Base-by-base conservation (phyloP, 139 green algal genomes). In the Nannochloris sp. region DNA sequence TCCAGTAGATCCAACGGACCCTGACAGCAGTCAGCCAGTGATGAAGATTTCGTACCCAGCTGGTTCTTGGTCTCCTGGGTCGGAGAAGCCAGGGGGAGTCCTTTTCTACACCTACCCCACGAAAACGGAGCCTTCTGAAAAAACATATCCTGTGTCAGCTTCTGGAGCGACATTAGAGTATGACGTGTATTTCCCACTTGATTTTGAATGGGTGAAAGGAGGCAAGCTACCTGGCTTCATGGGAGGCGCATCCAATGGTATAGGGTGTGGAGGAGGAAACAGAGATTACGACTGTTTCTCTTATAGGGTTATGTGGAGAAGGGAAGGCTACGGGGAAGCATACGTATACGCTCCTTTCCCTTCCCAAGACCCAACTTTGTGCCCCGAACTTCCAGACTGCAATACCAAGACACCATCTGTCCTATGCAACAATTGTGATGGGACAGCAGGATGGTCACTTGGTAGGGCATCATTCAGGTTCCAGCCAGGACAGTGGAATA, bases 21-120 rank as follows among this genome's bases (percentile, higher is more conserved):
- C 57, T 3, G 23, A 9, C 27, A 18, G 12, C 12, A 8, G 19
- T 9, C 21, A 27, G 21, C 57, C 57, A n/a, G 57, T 64, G 15
- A 49, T 64, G 23, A 67, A 57, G 27, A 19, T 68, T 12, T 23
- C 15, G 1, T 64, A 34, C 25, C 63, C 37, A 27, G 15, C 34
- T 48, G 63, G 63, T 19, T 40, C 36, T 25, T 70, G 63, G 63
- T 65, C 63, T 37, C 48, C 63, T 44, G 60, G 50, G 21, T 50
- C 23, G 15, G 9, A 27, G 9, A 11, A 25, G 6, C 63, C 49
- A 23, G 63, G 63, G 14, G 63, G 63, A 19, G 23, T 51, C 9
- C 63, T 70, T 11, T 70, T 70, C 25, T 64, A 70, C 24, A 34
- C 50, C 50, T 70, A 55, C 49, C 63, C 63, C 9, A 61, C 23